Conservation (phyloP, 2,329 filamentous ascomycete species). For the Trichoderma cornu-damae region DNA sequence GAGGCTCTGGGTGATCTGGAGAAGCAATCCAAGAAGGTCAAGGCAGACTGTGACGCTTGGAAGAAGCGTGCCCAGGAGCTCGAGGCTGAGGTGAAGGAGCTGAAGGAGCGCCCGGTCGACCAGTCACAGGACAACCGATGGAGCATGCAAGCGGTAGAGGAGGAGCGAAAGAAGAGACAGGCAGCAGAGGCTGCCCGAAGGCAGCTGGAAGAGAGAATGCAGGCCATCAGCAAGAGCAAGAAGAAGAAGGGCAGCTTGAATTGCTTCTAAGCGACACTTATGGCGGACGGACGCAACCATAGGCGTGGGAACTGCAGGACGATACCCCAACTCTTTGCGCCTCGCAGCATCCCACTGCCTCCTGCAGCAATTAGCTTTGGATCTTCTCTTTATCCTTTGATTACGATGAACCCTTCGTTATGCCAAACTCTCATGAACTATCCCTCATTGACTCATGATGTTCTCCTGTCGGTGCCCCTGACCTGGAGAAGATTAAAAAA, state of each 20-base stretch:
- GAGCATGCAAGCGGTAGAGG: conserved; percentile 86
- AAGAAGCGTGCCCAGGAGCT: conserved; percentile 76
- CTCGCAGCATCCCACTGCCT: conserved; percentile 8
- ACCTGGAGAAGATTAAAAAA: neutral
- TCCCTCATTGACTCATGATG: neutral
- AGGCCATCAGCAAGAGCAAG: conserved; percentile 79
- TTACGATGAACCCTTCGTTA: neutral
- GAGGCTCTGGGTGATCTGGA: conserved; percentile 94
- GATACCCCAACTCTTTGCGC: conserved; percentile 18
- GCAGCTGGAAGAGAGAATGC: conserved; percentile 92
- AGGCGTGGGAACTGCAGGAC: conserved; percentile 13
- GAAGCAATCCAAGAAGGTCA: conserved; percentile 84
- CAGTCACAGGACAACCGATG: conserved; percentile 53
- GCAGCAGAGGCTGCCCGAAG: conserved; percentile 84
- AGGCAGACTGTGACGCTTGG: conserved; percentile 84
- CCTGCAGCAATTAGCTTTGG: neutral
- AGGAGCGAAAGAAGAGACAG: conserved; percentile 87
- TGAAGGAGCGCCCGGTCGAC: conserved; percentile 48
- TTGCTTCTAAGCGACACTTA: conserved; percentile 67
- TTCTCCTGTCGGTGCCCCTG: neutral
- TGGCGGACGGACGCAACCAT: neutral
- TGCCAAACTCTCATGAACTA: conserved; percentile 18
- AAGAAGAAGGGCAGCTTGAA: conserved; percentile 95
- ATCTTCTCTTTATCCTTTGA: neutral
- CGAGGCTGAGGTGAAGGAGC: conserved; percentile 65